Evolutionary conservation across 345 rosid species (phyloP), one percentile per base, ranked within the genome.

Genomic region (Lagerstroemia speciosa): DNA sequence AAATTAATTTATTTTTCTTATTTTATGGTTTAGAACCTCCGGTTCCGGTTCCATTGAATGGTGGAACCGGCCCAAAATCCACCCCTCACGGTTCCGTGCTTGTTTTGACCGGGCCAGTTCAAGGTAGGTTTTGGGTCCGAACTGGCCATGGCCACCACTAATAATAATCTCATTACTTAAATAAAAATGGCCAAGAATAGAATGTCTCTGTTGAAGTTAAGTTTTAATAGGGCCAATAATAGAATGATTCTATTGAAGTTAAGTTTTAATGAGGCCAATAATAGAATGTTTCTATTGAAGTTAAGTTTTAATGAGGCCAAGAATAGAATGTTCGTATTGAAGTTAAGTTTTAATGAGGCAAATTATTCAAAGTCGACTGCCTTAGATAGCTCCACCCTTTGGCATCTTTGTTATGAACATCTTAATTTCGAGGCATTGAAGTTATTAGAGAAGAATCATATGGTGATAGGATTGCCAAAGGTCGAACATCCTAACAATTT

Each of bases 391-490:
- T 24, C 62, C 3, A 45, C 58, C 29, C 33, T 32, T 0, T 67
- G 66, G 75, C 66, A 67, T 27, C 3, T 58, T 8, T 22, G 61
- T 12, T 43, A 57, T 5, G 24, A 52, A 0, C 67, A 67, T n/a
- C 16, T 67, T 2, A 73, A 73, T 32, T 74, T 69, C 36, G 34
- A 22, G 12, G 58, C 52, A 15, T 8, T 64, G 0, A 43, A 45
- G 5, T 5, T 64, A 0, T 22, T 57, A 2, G 53, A 26, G 8
- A 1, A 17, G 11, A 69, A 55, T 12, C 38, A 63, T 15, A 74
- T 74, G 73, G 58, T 74, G 16, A 16, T 17, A 19, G 45, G 69
- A 0, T 16, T 74, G 3, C 69, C 65, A 29, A 3, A 22, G 2
- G 52, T 74, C 4, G 45, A 26, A 8, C 26, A 10, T 16, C 17